Evolutionary conservation across 2,329 filamentous ascomycete species (phyloP).

Genomic region (Diaporthe eres): DNA sequence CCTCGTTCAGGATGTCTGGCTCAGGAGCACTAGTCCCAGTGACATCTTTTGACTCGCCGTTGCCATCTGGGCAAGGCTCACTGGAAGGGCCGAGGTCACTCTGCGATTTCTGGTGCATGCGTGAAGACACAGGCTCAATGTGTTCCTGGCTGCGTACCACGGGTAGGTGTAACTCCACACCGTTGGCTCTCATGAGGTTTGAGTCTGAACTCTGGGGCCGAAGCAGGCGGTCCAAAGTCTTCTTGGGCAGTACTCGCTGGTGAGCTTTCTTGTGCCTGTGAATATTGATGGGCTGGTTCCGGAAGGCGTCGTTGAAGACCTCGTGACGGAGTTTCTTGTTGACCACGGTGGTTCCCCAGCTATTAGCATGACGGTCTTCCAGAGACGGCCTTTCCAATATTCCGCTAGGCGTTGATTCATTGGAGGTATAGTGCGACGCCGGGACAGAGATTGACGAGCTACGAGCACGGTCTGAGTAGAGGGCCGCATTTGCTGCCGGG

Average conservation of each 20-base stretch:
- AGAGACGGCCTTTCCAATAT: slow-evolving; percentile 57
- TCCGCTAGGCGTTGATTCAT: slow-evolving; percentile 33
- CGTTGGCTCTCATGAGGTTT: slow-evolving; percentile 48
- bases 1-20: slow-evolving; percentile 66
- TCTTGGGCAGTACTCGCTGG: slow-evolving; percentile 74
- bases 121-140: slow-evolving; percentile 23
- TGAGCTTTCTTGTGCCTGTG: slow-evolving; percentile 82
- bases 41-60: slow-evolving; percentile 64
- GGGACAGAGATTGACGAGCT: slow-evolving; percentile 54
- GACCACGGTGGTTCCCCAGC: slow-evolving; percentile 93
- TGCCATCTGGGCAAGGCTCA: slow-evolving; percentile 52
- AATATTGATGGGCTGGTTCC: slow-evolving; percentile 85
- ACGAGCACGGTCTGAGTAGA: slow-evolving; percentile 51
- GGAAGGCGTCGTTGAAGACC: slow-evolving; percentile 92
- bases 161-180: slow-evolving; percentile 18
- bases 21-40: slow-evolving; percentile 77
- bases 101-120: slow-evolving; percentile 44
- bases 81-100: slow-evolving; percentile 46
- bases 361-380: slow-evolving; percentile 71
- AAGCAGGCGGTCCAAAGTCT: slow-evolving; percentile 60
- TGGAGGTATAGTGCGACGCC: slow-evolving; percentile 43
- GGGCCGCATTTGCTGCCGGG: slow-evolving; percentile 57
- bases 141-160: slow-evolving; percentile 21
- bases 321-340: slow-evolving; percentile 91
- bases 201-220: slow-evolving; percentile 63